phyloP scores from a whole-genome alignment of 768 basidiomycete species.

The Amanita fuliginea region DNA sequence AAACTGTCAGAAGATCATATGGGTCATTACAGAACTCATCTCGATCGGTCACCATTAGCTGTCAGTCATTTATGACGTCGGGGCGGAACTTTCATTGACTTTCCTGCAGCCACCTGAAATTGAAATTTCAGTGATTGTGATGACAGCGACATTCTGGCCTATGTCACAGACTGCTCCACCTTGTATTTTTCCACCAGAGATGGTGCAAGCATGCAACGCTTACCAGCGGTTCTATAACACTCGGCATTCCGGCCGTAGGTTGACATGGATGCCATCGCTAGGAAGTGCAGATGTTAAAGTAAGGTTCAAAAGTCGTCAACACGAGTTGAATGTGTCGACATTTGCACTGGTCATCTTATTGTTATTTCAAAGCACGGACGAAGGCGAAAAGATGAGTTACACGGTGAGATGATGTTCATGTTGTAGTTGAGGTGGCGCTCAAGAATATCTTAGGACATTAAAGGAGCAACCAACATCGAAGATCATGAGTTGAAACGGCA shows the following conservation, averaged over 20 bases:
- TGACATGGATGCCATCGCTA: slow-evolving; percentile 86
- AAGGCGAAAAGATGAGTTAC: slow-evolving; percentile 68
- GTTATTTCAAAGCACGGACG: slow-evolving; percentile 66
- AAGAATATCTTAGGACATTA: slow-evolving; percentile 58
- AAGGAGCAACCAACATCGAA: slow-evolving; percentile 60
- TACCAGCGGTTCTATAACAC: slow-evolving; percentile 89
- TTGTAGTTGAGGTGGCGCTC: not conserved
- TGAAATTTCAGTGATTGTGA: slow-evolving; percentile 81
- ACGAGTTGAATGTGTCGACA: slow-evolving; percentile 91
- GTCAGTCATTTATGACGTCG: slow-evolving; percentile 32
- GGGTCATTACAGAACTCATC: slow-evolving; percentile 53
- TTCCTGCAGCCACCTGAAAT: slow-evolving; percentile 51
- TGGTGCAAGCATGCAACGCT: slow-evolving; percentile 55
- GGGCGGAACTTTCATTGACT: slow-evolving; percentile 4
- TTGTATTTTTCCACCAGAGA: slow-evolving; percentile 56
- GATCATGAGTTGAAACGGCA: slow-evolving; percentile 80
- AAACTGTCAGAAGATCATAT: slow-evolving; percentile 77
- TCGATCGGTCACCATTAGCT: slow-evolving; percentile 33
- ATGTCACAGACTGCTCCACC: slow-evolving; percentile 52
- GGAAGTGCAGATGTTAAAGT: slow-evolving; percentile 87
- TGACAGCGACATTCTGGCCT: slow-evolving; percentile 98
- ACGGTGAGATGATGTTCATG: slow-evolving; percentile 33
- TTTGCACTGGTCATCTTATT: slow-evolving; percentile 80
- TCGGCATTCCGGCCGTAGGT: slow-evolving; percentile 77
- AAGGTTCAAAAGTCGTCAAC: slow-evolving; percentile 64